These are phyloP conservation scores for Suillus clintonianus DNA, from an alignment of 768 basidiomycete species.

Conservation along the genomic window DNA sequence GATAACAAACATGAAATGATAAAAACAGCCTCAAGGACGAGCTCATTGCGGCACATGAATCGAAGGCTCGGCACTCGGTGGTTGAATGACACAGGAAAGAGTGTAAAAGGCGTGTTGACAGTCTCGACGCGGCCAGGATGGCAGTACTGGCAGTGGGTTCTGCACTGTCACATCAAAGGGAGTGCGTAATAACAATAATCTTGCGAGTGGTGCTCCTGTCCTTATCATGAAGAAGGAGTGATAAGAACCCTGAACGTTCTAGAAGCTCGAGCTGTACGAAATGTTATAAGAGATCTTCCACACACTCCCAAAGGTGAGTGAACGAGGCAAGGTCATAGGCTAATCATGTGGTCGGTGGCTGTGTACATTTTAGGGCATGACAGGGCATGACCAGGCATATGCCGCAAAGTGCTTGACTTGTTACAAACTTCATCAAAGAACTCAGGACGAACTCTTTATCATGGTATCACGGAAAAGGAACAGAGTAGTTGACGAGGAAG, in stretches of 20 bases:
- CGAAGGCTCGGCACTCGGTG: background rate
- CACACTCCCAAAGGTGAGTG: background rate
- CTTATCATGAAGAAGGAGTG: conserved; percentile 2
- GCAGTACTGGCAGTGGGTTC: background rate
- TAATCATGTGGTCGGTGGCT: background rate
- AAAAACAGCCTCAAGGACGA: background rate
- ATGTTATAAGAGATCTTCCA: background rate
- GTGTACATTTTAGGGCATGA: background rate
- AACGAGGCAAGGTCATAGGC: background rate
- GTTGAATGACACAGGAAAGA: background rate
- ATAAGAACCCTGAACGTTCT: background rate
- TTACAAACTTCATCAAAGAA: background rate
- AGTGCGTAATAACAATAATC: background rate
- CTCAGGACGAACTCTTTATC: background rate
- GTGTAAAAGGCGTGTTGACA: background rate
- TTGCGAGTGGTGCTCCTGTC: background rate
- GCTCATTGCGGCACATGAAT: background rate
- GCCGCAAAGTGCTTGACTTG: too few relatives aligned
- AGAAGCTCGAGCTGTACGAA: background rate
- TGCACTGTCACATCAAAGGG: background rate
- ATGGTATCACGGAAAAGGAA: conserved; percentile 35
- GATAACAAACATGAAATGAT: background rate
- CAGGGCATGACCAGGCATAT: background rate
- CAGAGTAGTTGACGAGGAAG: conserved; percentile 17
- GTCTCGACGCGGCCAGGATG: background rate